These are phyloP conservation scores for Acanthamoeba triangularis DNA, from an alignment of 208 protist genomes.

Conservation along the genomic window DNA sequence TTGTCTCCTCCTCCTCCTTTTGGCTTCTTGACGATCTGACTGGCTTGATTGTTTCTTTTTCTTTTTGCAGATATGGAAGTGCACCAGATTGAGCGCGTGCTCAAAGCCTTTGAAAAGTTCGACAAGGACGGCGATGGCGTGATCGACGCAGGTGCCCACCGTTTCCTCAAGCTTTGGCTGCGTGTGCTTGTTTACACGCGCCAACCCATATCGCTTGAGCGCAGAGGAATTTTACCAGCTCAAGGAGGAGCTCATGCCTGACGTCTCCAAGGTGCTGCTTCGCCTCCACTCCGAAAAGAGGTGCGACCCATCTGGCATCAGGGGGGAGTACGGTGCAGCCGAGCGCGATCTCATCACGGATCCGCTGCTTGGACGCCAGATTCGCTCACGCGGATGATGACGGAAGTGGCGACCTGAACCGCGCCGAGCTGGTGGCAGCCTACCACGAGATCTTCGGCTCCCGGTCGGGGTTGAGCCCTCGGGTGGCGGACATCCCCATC, in stretches of 20 bases:
- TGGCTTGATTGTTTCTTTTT: not conserved
- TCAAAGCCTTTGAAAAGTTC: slow-evolving; percentile 17
- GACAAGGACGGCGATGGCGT: slow-evolving; percentile 50
- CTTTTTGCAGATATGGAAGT: not conserved
- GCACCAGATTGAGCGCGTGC: not conserved
- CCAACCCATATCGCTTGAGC: not conserved
- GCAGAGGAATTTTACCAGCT: slow-evolving; percentile 38
- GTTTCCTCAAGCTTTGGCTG: not conserved
- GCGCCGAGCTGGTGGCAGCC: not conserved
- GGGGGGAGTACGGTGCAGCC: not conserved
- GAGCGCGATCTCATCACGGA: not conserved
- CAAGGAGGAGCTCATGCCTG: slow-evolving; percentile 30
- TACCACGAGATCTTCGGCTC: slow-evolving; percentile 33
- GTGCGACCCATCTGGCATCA: not conserved
- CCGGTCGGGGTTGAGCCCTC: not conserved
- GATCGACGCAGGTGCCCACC: not conserved
- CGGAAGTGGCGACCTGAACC: not conserved
- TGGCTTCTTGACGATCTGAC: not conserved
- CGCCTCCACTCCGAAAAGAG: slow-evolving; percentile 31
- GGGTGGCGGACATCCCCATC: not conserved
- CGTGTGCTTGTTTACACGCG: too few relatives aligned
- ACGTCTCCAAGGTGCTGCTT: slow-evolving; percentile 28
- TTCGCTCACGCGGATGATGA: not conserved
- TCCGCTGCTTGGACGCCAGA: not conserved
- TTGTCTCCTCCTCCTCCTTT: not conserved